Evolutionary conservation across 2,329 filamentous ascomycete species (phyloP).

Genomic region (Ophiocordyceps australis): DNA sequence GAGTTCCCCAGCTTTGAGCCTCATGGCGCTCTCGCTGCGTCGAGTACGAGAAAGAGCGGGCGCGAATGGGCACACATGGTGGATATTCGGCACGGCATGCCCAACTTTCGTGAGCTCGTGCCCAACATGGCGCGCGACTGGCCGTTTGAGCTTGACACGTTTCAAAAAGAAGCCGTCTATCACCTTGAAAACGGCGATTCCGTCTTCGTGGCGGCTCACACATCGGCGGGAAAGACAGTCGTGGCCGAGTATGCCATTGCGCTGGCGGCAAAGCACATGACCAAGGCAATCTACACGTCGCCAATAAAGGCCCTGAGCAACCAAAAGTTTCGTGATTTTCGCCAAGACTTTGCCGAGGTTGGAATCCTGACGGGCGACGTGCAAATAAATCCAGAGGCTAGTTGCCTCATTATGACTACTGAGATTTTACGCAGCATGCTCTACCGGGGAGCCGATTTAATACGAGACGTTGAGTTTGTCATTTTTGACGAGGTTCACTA

Average conservation of each 20-base stretch:
- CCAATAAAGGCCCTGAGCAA: constrained; percentile 98
- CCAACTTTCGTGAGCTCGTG: constrained; percentile 86
- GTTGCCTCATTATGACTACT: constrained; percentile 97
- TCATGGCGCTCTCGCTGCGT: constrained; percentile 54
- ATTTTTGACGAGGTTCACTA: constrained; percentile 99
- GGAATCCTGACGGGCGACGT: constrained; percentile 95
- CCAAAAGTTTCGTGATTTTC: constrained; percentile 95
- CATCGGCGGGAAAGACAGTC: constrained; percentile 93
- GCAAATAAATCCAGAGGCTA: constrained; percentile 92
- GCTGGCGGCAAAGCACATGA: constrained; percentile 95
- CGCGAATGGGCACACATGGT: constrained; percentile 98
- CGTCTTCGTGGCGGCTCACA: constrained; percentile 94
- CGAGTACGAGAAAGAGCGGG: constrained; percentile 54
- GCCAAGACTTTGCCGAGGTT: constrained; percentile 80
- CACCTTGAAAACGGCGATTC: constrained; percentile 93
- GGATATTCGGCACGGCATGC: constrained; percentile 78
- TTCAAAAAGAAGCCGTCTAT: constrained; percentile 97
- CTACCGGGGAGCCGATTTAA: constrained; percentile 86
- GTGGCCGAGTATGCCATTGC: constrained; percentile 97
- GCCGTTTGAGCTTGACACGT: constrained; percentile 94
- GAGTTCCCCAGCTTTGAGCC: constrained; percentile 89
- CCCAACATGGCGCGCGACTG: constrained; percentile 92
- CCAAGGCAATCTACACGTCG: constrained; percentile 96
- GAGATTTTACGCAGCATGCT: constrained; percentile 97
- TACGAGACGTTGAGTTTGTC: constrained; percentile 94